A percentile compares a stretch with the other conserved stretches of the same genome.
Conservation (phyloP, 2,329 filamentous ascomycete genomes). For the Colletotrichum sp. region DNA sequence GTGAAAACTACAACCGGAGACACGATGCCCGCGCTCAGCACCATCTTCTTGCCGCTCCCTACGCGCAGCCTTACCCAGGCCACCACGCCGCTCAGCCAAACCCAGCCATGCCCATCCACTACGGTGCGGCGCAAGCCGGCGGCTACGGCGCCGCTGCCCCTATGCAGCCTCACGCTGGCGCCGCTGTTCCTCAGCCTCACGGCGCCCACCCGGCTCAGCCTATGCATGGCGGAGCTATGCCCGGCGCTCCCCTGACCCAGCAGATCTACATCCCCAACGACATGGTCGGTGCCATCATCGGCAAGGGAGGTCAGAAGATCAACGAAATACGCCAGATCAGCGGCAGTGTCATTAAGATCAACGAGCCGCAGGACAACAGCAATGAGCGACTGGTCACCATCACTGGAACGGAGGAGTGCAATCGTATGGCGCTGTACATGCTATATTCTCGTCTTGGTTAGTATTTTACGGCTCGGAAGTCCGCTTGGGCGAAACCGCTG, state of each 20-base stretch:
- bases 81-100: slow-evolving; percentile 66
- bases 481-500: slow-evolving; percentile 23
- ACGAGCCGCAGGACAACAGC: slow-evolving; percentile 98
- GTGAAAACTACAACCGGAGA: slow-evolving; percentile 80
- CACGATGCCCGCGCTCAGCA: slow-evolving; percentile 67
- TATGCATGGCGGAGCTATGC: slow-evolving; percentile 67
- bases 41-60: slow-evolving; percentile 77
- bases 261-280: slow-evolving; percentile 99
- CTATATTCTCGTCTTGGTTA: slow-evolving; percentile 94
- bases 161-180: slow-evolving; percentile 74
- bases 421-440: slow-evolving; percentile 99
- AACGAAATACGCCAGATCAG: slow-evolving; percentile 98
- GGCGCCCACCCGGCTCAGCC: slow-evolving; percentile 68
- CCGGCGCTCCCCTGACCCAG: slow-evolving; percentile 88
- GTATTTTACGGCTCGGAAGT: slow-evolving; percentile 34
- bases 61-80: slow-evolving; percentile 75
- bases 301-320: slow-evolving; percentile 98
- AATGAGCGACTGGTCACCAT: slow-evolving; percentile 98
- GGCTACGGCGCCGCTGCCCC: slow-evolving; percentile 82
- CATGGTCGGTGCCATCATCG: slow-evolving; percentile 99
- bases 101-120: slow-evolving; percentile 75
- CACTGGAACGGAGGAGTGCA: slow-evolving; percentile 96
- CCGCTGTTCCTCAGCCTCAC: slow-evolving; percentile 58
- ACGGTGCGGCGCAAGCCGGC: slow-evolving; percentile 67
- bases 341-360: slow-evolving; percentile 99